Percentiles rank a stretch among this genome's conserved stretches.
phyloP scores from a whole-genome alignment of 148 eudicot species.

The Linanthus parryae region DNA sequence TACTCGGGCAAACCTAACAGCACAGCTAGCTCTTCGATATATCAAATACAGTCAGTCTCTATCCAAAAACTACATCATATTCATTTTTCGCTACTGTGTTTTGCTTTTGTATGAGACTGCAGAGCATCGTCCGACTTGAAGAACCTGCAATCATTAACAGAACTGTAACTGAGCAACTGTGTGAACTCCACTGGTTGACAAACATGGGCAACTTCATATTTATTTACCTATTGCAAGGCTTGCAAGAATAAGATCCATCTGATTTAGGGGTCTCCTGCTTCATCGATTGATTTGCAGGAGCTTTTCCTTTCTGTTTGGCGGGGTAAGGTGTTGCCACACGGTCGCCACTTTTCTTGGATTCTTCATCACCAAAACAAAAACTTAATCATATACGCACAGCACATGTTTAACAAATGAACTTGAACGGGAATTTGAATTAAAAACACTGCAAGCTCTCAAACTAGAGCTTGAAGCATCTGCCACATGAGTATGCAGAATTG shows the following conservation, averaged over 20 bases:
- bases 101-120: conserved; percentile 67
- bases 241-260: conserved; percentile 46
- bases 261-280: conserved; percentile 61
- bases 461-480: too few relatives aligned
- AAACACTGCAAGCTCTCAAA: too few relatives aligned
- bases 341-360: conserved; percentile 47
- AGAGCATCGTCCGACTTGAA: conserved; percentile 58
- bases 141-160: conserved; percentile 28
- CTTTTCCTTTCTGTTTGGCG: conserved; percentile 57
- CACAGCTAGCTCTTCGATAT: neutral
- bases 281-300: conserved; percentile 49
- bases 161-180: neutral
- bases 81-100: conserved; percentile 48
- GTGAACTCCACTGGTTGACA: neutral
- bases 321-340: conserved; percentile 82
- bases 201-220: neutral
- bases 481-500: too few relatives aligned
- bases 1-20: neutral
- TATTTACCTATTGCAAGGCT: conserved; percentile 43
- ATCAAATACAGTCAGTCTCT: neutral
- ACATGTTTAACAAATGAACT: too few relatives aligned
- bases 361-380: conserved; percentile 13
- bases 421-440: too few relatives aligned
- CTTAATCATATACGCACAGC: too few relatives aligned
- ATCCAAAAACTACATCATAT: conserved; percentile 2